Conservation (phyloP, 2,329 filamentous ascomycete genomes). For the Aspergillus quadricinctus region DNA sequence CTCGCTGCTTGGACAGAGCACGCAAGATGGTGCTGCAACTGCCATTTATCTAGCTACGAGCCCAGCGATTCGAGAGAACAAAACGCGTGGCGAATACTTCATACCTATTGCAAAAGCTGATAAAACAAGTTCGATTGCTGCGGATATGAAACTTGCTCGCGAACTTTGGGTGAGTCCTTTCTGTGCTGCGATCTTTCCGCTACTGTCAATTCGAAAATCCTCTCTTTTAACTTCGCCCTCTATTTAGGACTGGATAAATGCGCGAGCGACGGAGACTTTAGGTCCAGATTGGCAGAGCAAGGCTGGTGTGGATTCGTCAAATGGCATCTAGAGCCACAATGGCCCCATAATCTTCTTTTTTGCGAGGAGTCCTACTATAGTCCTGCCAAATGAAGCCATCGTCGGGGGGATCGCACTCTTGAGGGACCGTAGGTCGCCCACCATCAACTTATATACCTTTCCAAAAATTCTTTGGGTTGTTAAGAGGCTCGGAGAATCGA, state of each 20-base stretch:
- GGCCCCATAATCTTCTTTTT: not conserved
- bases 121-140: conserved; percentile 20
- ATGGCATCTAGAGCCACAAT: not conserved
- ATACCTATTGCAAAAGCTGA: conserved; percentile 32
- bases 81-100: conserved; percentile 33
- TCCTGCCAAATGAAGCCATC: not conserved
- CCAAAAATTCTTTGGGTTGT: not conserved
- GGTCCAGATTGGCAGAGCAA: conserved; percentile 5
- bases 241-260: conserved; percentile 18
- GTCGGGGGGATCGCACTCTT: not conserved
- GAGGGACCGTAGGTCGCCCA: not conserved
- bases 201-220: not conserved
- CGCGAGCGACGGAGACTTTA: conserved; percentile 12
- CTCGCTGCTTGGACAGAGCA: conserved; percentile 20
- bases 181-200: not conserved
- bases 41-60: conserved; percentile 28
- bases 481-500: not conserved
- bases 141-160: conserved; percentile 27
- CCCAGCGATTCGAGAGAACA: conserved; percentile 15
- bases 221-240: not conserved
- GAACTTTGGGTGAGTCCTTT: conserved; percentile 27
- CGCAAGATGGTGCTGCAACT: conserved; percentile 26
- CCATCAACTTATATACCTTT: not conserved
- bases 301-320: not conserved
- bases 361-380: not conserved